Base-by-base conservation (phyloP, 306 rosid genomes). In the Begonia fuchsioides region DNA sequence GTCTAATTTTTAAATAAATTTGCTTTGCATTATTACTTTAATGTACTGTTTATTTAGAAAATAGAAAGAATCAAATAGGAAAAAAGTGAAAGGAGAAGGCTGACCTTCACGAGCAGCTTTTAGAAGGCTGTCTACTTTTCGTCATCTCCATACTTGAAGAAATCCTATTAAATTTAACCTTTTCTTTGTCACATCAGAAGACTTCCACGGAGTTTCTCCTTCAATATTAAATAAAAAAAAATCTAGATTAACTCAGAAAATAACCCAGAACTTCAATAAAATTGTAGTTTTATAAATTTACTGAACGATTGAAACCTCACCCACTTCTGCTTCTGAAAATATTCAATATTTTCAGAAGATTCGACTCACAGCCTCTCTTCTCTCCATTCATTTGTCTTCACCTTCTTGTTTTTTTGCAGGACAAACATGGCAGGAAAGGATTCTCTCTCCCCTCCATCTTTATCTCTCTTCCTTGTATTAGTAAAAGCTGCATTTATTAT, bases 331-430 rank as follows among this genome's bases (percentile, higher is more conserved):
- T 54, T 53, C 49, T 50, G 55, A 63, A 67, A 41, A 46, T 64
- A 44, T 54, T 61, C 17, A 38, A 5, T 8, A 54, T 51, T 64
- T 44, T 61, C 18, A 41, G 68, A 78, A 65, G 72, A 74, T 71
- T 78, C 75, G 72, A 20, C 53, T 35, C 12, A 15, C 15, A 57
- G 51, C 47, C 32, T 46, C 43, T 53, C n/a, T 4, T 51, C 32
- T 46, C 43, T 53, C n/a, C 8, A 11, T 52, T 38, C 15, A 7
- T 46, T 39, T 74, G 86, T 78, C 58, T 57, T 66, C 60, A 47
- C 54, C 72, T 49, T 39, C 39, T 70, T 75, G 74, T 71, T 59
- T 15, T n/a, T 16, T 66, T 59, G 59, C 54, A 38, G 13, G 52
- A 13, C 13, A 45, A 62, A 20, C 60, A 67, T 44, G 51, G 54